A percentile compares a stretch with the other conserved stretches of the same genome.
phyloP scores from a whole-genome alignment of 345 rosid species.

The Brassica cretica region DNA sequence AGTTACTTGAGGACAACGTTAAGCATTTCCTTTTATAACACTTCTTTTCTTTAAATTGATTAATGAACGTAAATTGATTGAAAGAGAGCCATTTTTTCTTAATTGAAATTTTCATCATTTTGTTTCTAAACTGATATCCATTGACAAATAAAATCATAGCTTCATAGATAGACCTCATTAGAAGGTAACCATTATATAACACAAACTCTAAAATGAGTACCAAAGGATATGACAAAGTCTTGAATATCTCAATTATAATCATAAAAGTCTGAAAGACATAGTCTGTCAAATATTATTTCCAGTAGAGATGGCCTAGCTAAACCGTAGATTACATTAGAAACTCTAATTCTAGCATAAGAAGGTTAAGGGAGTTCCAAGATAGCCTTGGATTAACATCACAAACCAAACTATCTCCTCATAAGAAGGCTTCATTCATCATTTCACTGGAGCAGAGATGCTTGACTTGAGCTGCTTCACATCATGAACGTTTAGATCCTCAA shows the following conservation, averaged over 20 bases:
- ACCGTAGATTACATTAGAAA: background rate
- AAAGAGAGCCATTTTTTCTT: background rate
- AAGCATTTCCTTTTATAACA: background rate
- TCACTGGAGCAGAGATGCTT: background rate
- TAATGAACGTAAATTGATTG: background rate
- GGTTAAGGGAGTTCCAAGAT: background rate
- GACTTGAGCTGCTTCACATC: background rate
- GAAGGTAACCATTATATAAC: background rate
- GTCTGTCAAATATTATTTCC: background rate
- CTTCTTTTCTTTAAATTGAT: background rate
- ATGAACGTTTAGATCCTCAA: background rate
- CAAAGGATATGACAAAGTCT: background rate
- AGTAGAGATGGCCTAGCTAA: background rate
- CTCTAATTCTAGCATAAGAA: background rate
- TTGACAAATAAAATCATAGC: background rate
- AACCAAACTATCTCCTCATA: background rate
- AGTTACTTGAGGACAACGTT: constrained; percentile 52
- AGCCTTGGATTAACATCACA: background rate
- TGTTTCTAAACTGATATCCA: background rate
- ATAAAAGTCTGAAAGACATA: background rate
- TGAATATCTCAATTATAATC: background rate
- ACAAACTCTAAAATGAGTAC: background rate
- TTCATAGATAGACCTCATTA: background rate
- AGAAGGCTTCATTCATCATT: background rate
- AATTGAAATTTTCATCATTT: background rate